Percentiles rank a stretch among this genome's conserved stretches.
phyloP scores from a whole-genome alignment of 768 basidiomycete genomes.

The Macrolepiota dolichaula region DNA sequence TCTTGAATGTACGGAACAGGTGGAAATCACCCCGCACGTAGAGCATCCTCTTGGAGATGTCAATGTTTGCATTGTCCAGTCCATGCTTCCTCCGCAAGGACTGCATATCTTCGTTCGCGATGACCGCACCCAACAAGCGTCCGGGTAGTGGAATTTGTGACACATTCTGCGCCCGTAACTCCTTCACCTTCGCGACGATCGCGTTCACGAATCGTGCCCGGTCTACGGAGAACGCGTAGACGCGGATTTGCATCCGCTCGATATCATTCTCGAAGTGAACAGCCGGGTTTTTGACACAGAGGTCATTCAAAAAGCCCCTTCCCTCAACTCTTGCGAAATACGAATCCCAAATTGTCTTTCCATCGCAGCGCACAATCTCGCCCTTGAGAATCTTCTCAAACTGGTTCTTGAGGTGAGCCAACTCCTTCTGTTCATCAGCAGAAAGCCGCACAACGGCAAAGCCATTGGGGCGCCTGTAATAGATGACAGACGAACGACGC shows the following conservation, averaged over 20 bases:
- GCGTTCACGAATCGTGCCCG: slow-evolving; percentile 38
- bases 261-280: slow-evolving; percentile 42
- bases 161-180: slow-evolving; percentile 39
- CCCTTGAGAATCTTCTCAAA: slow-evolving; percentile 63
- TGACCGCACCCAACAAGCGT: slow-evolving; percentile 34
- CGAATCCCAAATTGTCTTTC: slow-evolving; percentile 59
- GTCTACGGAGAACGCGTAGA: slow-evolving; percentile 47
- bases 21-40: slow-evolving; percentile 53
- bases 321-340: slow-evolving; percentile 51
- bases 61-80: slow-evolving; percentile 50
- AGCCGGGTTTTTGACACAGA: slow-evolving; percentile 35
- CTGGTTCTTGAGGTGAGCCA: slow-evolving; percentile 55
- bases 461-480: slow-evolving; percentile 15
- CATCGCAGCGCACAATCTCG: slow-evolving; percentile 50
- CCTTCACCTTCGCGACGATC: slow-evolving; percentile 45
- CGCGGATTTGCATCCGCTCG: slow-evolving; percentile 39
- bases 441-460: slow-evolving; percentile 43
- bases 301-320: slow-evolving; percentile 34
- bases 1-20: slow-evolving; percentile 25
- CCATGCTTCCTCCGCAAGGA: slow-evolving; percentile 50
- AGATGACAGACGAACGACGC: slow-evolving; percentile 24
- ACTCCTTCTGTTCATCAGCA: slow-evolving; percentile 43
- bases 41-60: slow-evolving; percentile 40
- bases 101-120: slow-evolving; percentile 44
- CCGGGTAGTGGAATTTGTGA: slow-evolving; percentile 46